These are phyloP conservation scores for Dictyostelium citrinum DNA, from an alignment of 78 protist species.

Conservation along the genomic window DNA sequence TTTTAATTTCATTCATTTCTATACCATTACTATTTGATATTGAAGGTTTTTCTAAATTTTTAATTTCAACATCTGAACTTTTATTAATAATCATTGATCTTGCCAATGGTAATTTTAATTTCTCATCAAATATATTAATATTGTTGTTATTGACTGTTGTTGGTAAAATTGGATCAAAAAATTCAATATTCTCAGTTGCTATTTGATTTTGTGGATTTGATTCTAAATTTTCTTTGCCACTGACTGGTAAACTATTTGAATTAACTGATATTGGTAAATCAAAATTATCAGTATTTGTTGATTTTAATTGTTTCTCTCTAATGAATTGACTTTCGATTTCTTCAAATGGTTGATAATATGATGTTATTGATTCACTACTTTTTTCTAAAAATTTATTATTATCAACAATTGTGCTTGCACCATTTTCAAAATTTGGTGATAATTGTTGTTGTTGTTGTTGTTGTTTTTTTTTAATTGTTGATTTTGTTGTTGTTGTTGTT, in stretches of 20 bases:
- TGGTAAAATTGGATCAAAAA: neutral
- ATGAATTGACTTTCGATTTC: neutral
- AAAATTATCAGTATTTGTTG: neutral
- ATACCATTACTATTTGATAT: neutral
- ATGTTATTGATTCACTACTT: neutral
- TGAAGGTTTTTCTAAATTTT: neutral
- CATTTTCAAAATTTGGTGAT: neutral
- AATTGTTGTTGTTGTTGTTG: neutral
- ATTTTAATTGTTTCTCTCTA: neutral
- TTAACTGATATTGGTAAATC: neutral
- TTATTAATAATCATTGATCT: slow-evolving; percentile 9
- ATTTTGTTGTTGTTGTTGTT: too few relatives aligned
- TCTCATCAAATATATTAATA: neutral
- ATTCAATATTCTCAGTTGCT: neutral
- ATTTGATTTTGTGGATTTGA: neutral
- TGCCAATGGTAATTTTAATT: neutral
- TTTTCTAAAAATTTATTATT: neutral
- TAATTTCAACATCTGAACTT: neutral
- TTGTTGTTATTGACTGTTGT: neutral
- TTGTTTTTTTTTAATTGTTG: too few relatives aligned
- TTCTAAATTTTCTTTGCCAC: neutral
- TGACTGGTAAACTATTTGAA: neutral
- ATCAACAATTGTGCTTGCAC: neutral
- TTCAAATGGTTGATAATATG: neutral
- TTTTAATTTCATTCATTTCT: neutral